A percentile compares a stretch with the other conserved stretches of the same genome.
phyloP scores from a whole-genome alignment of 2,329 filamentous ascomycete genomes.

The Xylariaceae sp. region DNA sequence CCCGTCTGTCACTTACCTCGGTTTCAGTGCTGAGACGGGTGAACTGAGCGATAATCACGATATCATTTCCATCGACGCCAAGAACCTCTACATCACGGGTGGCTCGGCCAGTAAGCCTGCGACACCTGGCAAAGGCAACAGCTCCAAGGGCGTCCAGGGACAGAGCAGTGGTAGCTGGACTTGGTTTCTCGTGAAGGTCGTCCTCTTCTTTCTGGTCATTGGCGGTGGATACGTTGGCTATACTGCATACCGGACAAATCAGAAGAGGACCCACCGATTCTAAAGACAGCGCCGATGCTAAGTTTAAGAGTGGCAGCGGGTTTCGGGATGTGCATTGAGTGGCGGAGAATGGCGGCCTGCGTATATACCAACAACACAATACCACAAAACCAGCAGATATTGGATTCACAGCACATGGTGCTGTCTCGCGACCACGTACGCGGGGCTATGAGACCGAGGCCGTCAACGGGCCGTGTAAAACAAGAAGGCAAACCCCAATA shows the following conservation, averaged over 20 bases:
- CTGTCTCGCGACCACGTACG: constrained; percentile 18
- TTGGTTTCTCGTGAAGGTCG: constrained; percentile 72
- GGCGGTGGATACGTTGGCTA: constrained; percentile 80
- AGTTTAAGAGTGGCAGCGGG: not conserved
- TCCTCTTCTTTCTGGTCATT: constrained; percentile 67
- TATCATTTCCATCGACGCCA: constrained; percentile 79
- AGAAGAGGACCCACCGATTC: constrained; percentile 56
- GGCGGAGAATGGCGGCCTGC: constrained; percentile 12
- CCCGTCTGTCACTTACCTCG: constrained; percentile 70
- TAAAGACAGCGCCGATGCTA: constrained; percentile 31
- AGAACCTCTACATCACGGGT: constrained; percentile 75
- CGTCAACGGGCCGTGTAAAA: constrained; percentile 30
- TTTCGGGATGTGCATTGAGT: constrained; percentile 8
- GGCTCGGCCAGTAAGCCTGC: constrained; percentile 43
- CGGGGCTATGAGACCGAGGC: constrained; percentile 23
- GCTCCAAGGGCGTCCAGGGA: constrained; percentile 27
- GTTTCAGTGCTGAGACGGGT: constrained; percentile 84
- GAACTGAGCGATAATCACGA: constrained; percentile 98
- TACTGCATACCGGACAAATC: constrained; percentile 72
- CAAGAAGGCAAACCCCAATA: constrained; percentile 24
- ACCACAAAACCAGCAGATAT: constrained; percentile 15
- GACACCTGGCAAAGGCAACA: constrained; percentile 37
- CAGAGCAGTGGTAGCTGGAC: constrained; percentile 52
- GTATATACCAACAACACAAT: constrained; percentile 28
- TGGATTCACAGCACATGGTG: constrained; percentile 16